Evolutionary conservation across 2,329 filamentous ascomycete species (phyloP), one percentile per base, ranked within the genome.

Genomic region (Coniochaeta hoffmannii): DNA sequence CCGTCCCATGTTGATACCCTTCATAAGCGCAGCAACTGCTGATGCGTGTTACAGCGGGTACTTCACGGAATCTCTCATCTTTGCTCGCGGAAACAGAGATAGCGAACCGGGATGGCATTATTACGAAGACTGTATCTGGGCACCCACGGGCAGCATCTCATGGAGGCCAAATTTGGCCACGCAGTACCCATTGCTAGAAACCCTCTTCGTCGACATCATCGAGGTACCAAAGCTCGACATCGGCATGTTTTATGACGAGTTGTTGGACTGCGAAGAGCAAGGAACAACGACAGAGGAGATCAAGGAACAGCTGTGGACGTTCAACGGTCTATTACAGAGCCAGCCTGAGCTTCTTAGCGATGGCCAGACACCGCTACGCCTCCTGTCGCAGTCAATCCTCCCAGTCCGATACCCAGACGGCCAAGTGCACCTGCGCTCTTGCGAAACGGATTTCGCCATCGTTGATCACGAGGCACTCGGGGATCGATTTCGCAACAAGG

Each of bases 91-190:
- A 7, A 4, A 5, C 46, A 19, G 7, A 4, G 35, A 19, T 17
- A n/a, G 10, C 10, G 35, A 12, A 36, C 3, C 7, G 19, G 10
- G 19, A 17, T 36, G 35, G 35, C 10, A 4, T 3, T 2, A 17
- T 2, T 6, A 17, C 15, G n/a, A 36, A 2, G 55, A 71, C 15
- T 72, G 70, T 53, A 56, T 72, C 0, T 72, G 70, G 70, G 69
- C 68, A 0, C 67, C 63, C 26, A 60, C 64, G 1, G 63, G 67
- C 2, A 57, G 58, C 3, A 65, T 71, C 4, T 57, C 50, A 2
- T 68, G 64, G 2, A 66, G 59, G 49, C 55, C 61, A 0, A 57
- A 61, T 1, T 53, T 72, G 1, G 63, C 1, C 72, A 71, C 30
- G 55, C 60, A 5, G 56, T 63, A 6, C 52, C 71, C 2, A 59